phyloP scores from a whole-genome alignment of 2,329 filamentous ascomycete genomes.

The Knufia petricola region DNA sequence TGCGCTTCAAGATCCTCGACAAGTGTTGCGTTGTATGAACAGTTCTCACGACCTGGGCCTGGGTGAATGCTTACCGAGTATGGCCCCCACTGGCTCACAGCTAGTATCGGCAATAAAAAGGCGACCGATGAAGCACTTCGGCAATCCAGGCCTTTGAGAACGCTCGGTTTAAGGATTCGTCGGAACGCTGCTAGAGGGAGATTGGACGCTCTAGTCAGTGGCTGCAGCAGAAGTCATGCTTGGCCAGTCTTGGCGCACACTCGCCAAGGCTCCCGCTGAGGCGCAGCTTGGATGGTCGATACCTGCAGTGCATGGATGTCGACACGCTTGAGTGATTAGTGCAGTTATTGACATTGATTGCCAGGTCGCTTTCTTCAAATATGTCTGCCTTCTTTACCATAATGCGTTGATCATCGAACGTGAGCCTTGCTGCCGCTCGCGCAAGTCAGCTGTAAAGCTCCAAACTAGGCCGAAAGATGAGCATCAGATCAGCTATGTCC shows the following conservation, averaged over 20 bases:
- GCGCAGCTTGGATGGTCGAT: slow-evolving; percentile 2
- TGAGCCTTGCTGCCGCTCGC: too few species aligned
- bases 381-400: too few species aligned
- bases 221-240: neutral
- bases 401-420: too few species aligned
- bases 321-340: neutral
- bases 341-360: neutral
- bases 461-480: too few species aligned
- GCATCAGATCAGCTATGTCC: too few species aligned
- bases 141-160: neutral
- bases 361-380: neutral
- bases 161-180: neutral
- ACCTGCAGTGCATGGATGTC: too few species aligned
- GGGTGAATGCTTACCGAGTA: too few species aligned
- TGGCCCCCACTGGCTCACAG: neutral
- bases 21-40: too few species aligned
- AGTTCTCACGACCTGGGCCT: too few species aligned
- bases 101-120: neutral
- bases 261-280: slow-evolving; percentile 2
- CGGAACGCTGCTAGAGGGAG: neutral
- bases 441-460: too few species aligned
- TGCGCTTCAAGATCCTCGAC: neutral
- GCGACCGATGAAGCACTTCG: neutral
- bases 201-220: neutral
- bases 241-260: neutral